These are phyloP conservation scores for Colletotrichum sp. DNA, from an alignment of 2,329 filamentous ascomycete species.

Conservation along the genomic window DNA sequence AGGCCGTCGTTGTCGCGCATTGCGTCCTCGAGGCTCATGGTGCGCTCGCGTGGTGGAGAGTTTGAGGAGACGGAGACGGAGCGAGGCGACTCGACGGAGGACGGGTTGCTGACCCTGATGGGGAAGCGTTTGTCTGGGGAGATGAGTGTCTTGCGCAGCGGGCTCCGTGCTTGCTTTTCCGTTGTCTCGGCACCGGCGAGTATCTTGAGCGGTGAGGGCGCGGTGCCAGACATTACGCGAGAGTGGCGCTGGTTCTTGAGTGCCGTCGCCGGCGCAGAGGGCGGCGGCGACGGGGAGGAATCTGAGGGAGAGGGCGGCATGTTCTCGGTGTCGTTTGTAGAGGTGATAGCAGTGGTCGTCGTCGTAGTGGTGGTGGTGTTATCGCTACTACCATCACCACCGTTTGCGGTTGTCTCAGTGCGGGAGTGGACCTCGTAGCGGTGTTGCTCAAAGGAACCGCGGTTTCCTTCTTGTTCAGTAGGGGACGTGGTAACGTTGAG, in stretches of 20 bases:
- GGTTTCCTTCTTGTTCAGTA: slow-evolving; percentile 31
- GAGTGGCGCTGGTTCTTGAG: slow-evolving; percentile 46
- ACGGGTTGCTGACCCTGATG: slow-evolving; percentile 54
- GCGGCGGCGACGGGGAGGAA: slow-evolving; percentile 16
- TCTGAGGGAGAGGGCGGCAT: slow-evolving; percentile 46
- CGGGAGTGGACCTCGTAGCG: slow-evolving; percentile 37
- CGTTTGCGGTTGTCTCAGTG: slow-evolving; percentile 25
- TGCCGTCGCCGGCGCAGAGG: slow-evolving; percentile 9
- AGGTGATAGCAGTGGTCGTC: slow-evolving; percentile 16
- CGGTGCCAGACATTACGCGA: slow-evolving; percentile 61
- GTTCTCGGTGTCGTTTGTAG: slow-evolving; percentile 47
- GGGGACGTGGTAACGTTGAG: slow-evolving; percentile 26
- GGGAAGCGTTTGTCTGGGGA: slow-evolving; percentile 60
- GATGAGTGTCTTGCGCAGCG: slow-evolving; percentile 45
- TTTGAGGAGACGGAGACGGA: slow-evolving; percentile 14
- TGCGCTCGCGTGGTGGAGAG: slow-evolving; percentile 33
- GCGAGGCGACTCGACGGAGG: slow-evolving; percentile 24
- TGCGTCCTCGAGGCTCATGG: slow-evolving; percentile 57
- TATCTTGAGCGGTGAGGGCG: slow-evolving; percentile 64
- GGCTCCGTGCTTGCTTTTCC: slow-evolving; percentile 35
- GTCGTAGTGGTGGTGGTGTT: slow-evolving; percentile 21
- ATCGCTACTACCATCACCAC: slow-evolving; percentile 18
- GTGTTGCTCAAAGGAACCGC: slow-evolving; percentile 31
- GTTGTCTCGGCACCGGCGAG: slow-evolving; percentile 38
- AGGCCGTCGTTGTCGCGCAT: slow-evolving; percentile 61